Conservation (phyloP, 345 rosid species). For the Moricandia arvensis region DNA sequence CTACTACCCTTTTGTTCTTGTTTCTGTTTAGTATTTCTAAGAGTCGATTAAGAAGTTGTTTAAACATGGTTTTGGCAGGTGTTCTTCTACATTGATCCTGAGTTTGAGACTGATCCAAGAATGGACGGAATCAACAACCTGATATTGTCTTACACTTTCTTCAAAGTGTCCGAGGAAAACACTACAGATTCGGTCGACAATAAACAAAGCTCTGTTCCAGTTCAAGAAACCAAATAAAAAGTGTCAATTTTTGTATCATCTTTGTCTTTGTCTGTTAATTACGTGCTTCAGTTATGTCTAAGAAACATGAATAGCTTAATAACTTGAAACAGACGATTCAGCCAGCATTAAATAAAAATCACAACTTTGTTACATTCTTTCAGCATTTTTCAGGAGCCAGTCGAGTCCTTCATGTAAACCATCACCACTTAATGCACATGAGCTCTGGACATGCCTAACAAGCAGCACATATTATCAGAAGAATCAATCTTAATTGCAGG, state of each 20-base stretch:
- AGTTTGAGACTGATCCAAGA: constrained; percentile 82
- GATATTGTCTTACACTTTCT: constrained; percentile 78
- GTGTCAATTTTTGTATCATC: too few relatives aligned
- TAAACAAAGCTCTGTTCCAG: constrained; percentile 14
- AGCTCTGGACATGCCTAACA: constrained; percentile 86
- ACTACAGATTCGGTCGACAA: background rate
- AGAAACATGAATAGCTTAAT: constrained; percentile 39
- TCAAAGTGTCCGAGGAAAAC: constrained; percentile 66
- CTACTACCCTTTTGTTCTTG: constrained; percentile 6
- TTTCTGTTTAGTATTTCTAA: background rate
- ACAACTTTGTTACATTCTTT: constrained; percentile 49
- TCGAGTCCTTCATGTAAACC: constrained; percentile 85
- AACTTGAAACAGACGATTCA: constrained; percentile 48
- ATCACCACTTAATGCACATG: constrained; percentile 78
- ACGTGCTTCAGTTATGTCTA: background rate
- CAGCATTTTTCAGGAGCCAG: constrained; percentile 83
- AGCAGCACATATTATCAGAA: background rate
- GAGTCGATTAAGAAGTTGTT: background rate
- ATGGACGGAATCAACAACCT: constrained; percentile 91
- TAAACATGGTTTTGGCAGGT: constrained; percentile 48
- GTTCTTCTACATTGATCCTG: constrained; percentile 91
- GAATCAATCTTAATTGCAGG: background rate
- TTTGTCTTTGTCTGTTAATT: background rate
- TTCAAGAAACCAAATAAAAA: constrained; percentile 25
- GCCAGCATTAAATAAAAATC: background rate